These are phyloP conservation scores for Penicillium daleae DNA, from an alignment of 495 filamentous ascomycete species.

Conservation along the genomic window DNA sequence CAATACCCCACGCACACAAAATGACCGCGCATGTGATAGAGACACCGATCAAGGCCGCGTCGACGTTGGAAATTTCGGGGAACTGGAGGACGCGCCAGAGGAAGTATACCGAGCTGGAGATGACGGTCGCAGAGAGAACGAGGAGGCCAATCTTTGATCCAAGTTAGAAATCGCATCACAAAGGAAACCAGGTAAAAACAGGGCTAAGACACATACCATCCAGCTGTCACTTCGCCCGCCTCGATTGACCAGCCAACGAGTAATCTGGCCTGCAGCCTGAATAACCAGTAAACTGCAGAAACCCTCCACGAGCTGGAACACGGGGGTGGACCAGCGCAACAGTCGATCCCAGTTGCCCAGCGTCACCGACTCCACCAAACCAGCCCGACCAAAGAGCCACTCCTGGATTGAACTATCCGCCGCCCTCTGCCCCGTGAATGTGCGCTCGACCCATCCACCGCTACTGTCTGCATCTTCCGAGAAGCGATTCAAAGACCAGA, in stretches of 20 bases:
- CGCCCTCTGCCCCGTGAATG: conserved; percentile 70
- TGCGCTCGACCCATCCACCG: conserved; percentile 77
- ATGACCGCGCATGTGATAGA: conserved; percentile 90
- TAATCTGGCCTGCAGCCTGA: conserved; percentile 90
- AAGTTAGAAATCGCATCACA: conserved; percentile 27
- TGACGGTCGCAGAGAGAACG: conserved; percentile 83
- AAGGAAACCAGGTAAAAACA: conserved; percentile 1
- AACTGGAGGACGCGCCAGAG: conserved; percentile 93
- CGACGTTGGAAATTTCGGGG: conserved; percentile 89
- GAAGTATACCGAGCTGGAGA: conserved; percentile 94
- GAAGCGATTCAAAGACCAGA: conserved; percentile 93
- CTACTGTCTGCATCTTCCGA: conserved; percentile 78
- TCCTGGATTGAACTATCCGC: conserved; percentile 66
- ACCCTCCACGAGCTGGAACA: conserved; percentile 92
- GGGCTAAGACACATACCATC: conserved; percentile 77
- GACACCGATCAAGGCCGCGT: conserved; percentile 89
- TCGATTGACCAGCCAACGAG: conserved; percentile 91
- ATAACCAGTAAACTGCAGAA: conserved; percentile 97
- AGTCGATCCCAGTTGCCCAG: conserved; percentile 89
- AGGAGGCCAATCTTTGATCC: conserved; percentile 76
- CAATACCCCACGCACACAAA: conserved; percentile 91
- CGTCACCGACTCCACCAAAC: conserved; percentile 74
- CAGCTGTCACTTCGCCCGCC: conserved; percentile 88
- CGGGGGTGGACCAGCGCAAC: conserved; percentile 88
- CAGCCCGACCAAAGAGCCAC: conserved; percentile 83